Evolutionary conservation across 768 basidiomycete genomes (phyloP), one percentile per base, ranked within the genome.

Genomic region (Suillus lakei): DNA sequence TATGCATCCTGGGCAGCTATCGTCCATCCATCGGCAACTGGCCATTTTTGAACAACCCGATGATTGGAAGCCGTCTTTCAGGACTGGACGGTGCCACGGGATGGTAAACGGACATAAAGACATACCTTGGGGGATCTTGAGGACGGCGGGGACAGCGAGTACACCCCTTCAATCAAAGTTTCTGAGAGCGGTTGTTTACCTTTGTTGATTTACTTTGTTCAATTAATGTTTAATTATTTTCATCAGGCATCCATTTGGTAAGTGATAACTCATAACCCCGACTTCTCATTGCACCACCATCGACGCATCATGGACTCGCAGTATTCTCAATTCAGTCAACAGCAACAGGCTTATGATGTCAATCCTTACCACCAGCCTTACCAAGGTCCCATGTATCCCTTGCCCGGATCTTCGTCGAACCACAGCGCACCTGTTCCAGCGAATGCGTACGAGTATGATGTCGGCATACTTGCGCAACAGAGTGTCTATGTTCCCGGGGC

Each of bases 401-500:
- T 88, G 53, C 83, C 87, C 21, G 89, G 89, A 8, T 79, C 85
- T 21, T 87, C 90, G 3, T 89, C 90, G 3, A 68, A 81, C n/a
- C 91, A 92, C 73, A 85, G 74, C 64, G 91, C 92, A 1, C 92
- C 91, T 9, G 91, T 94, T 12, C 93, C 92, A 43, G 91, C 93
- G 18, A 95, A 95, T 72, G 93, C 94, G 21, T 94, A 95, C 76
- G 93, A 95, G 76, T 95, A 95, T 73, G 94, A 95, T 75, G 93
- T 95, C 51, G 93, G 93, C 30, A 93, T 94, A 62, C 84, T 94
- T 53, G 93, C 93, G 3, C 93, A 95, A 73, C 93, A 95, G 76
- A 93, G 92, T 74, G 93, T 94, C 61, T 96, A 96, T 76, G 93
- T 95, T 28, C 94, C 94, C 28, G 94, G 94, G 9, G 94, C 94